Percentiles rank a stretch among this genome's conserved stretches.
Evolutionary conservation across 768 basidiomycete genomes (phyloP).

Genomic region (Crepidotus variabilis): DNA sequence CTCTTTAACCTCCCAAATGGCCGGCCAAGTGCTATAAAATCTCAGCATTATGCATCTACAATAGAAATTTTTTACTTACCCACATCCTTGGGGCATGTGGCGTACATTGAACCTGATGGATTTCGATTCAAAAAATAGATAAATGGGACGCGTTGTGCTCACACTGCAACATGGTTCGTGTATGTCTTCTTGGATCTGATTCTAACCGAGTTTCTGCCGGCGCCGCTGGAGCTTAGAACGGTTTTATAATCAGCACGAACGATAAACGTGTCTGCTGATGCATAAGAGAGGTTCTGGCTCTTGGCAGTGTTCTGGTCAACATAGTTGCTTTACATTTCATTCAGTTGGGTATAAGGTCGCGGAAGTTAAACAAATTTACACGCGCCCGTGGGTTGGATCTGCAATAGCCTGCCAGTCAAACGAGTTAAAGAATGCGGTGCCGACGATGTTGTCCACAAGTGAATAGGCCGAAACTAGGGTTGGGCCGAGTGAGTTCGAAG

Average conservation of each 20-base stretch:
- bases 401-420: slow-evolving; percentile 45
- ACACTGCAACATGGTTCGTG: slow-evolving; percentile 49
- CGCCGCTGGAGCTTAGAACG: slow-evolving; percentile 32
- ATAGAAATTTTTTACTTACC: slow-evolving; percentile 15
- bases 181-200: slow-evolving; percentile 47
- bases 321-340: slow-evolving; percentile 29
- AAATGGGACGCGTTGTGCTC: slow-evolving; percentile 12
- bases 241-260: slow-evolving; percentile 43
- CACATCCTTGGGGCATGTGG: slow-evolving; percentile 31
- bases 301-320: slow-evolving; percentile 32
- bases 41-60: not conserved
- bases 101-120: slow-evolving; percentile 27
- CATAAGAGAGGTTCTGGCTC: slow-evolving; percentile 42
- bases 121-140: not conserved
- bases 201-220: slow-evolving; percentile 52
- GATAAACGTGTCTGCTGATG: slow-evolving; percentile 38
- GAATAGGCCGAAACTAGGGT: not conserved
- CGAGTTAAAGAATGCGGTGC: slow-evolving; percentile 38
- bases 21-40: slow-evolving; percentile 36
- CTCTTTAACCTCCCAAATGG: slow-evolving; percentile 48
- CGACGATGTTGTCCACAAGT: slow-evolving; percentile 35
- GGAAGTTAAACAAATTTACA: slow-evolving; percentile 34
- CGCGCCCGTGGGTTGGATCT: slow-evolving; percentile 60
- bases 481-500: not conserved
- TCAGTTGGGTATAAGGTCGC: not conserved